A percentile compares a stretch with the other conserved stretches of the same genome.
Evolutionary conservation across 2,329 filamentous ascomycete genomes (phyloP).

Genomic region (Scolecobasidium constrictum): DNA sequence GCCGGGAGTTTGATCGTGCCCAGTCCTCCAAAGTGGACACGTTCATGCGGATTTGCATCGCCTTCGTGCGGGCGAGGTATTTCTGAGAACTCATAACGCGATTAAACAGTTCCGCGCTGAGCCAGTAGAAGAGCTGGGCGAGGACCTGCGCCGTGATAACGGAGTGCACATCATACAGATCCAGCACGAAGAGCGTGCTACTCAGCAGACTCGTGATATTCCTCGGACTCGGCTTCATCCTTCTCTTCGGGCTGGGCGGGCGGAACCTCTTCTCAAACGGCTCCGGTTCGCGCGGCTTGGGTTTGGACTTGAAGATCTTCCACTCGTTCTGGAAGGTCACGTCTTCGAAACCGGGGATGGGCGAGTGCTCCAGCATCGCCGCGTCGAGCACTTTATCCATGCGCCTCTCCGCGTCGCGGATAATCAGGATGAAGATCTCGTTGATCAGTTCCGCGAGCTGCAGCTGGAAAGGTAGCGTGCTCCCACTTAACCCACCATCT

Average conservation of each 20-base stretch:
- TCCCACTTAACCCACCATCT: slow-evolving; percentile 67
- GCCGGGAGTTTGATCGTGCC: slow-evolving; percentile 84
- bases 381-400: slow-evolving; percentile 92
- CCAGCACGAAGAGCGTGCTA: slow-evolving; percentile 90
- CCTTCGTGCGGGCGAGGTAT: slow-evolving; percentile 90
- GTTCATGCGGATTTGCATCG: slow-evolving; percentile 99
- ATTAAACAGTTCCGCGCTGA: slow-evolving; percentile 93
- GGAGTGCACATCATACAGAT: slow-evolving; percentile 97
- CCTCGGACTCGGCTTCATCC: slow-evolving; percentile 82
- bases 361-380: slow-evolving; percentile 95
- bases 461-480: slow-evolving; percentile 80
- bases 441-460: slow-evolving; percentile 92
- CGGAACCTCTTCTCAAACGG: slow-evolving; percentile 82
- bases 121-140: slow-evolving; percentile 90
- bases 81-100: slow-evolving; percentile 93
- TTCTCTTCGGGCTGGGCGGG: slow-evolving; percentile 84
- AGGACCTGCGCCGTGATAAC: slow-evolving; percentile 89
- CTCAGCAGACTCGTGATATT: slow-evolving; percentile 94
- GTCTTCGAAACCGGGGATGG: slow-evolving; percentile 93
- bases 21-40: slow-evolving; percentile 91
- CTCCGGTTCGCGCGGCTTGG: slow-evolving; percentile 73
- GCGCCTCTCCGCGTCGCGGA: slow-evolving; percentile 86
- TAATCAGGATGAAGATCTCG: slow-evolving; percentile 96
- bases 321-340: slow-evolving; percentile 97
- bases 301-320: slow-evolving; percentile 91